phyloP scores from a whole-genome alignment of 371 early-diverging fungal genomes.

The Mucor racemosus region DNA sequence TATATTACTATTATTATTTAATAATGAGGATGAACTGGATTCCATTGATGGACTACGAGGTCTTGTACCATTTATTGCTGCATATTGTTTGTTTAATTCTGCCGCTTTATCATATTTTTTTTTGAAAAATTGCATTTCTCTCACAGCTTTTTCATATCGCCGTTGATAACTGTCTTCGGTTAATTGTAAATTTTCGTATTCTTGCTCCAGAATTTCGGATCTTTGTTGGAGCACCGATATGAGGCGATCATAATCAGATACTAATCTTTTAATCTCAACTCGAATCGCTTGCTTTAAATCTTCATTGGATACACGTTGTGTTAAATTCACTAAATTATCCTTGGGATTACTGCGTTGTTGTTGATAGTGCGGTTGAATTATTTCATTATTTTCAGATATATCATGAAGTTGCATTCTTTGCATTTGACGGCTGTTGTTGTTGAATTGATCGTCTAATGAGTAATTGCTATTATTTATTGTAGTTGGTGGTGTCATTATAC shows the following conservation, averaged over 20 bases:
- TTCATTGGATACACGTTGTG: conserved; percentile 22
- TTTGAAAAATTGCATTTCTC: conserved; percentile 54
- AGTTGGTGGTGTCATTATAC: not conserved
- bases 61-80: conserved; percentile 17
- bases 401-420: conserved; percentile 24
- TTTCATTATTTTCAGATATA: conserved; percentile 14
- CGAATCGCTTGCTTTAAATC: conserved; percentile 35
- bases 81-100: conserved; percentile 27
- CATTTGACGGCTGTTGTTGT: not conserved
- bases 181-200: conserved; percentile 34
- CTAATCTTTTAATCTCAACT: conserved; percentile 32
- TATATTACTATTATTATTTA: conserved; percentile 10
- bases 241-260: conserved; percentile 38
- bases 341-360: conserved; percentile 12
- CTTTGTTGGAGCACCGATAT: conserved; percentile 42
- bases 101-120: conserved; percentile 41
- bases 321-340: conserved; percentile 19
- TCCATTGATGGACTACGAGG: conserved; percentile 39
- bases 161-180: conserved; percentile 29
- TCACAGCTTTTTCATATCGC: conserved; percentile 53
- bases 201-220: conserved; percentile 39
- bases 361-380: not conserved
- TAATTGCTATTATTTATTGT: not conserved
- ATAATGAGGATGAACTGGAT: conserved; percentile 17
- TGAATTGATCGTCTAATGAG: not conserved